Evolutionary conservation across 2,329 filamentous ascomycete genomes (phyloP), one percentile per base, ranked within the genome.

Genomic region (Coleophoma cylindrospora): DNA sequence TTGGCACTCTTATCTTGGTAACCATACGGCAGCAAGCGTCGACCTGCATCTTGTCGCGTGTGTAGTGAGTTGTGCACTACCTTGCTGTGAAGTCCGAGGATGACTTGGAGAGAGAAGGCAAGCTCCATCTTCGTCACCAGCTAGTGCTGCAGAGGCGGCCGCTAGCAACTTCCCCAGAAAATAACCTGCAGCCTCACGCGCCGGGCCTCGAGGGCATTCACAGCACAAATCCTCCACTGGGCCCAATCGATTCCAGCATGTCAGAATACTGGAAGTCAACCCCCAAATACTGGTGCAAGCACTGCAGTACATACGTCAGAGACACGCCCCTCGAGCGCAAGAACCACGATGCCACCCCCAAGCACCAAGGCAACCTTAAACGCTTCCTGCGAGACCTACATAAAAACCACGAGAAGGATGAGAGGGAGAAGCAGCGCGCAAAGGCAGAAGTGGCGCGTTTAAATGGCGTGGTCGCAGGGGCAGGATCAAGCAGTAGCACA

Each of bases 261-360:
- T 86, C 94, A 0, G 94, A 97, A 76, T 95, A 96, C 72, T 97
- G 94, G 94, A 97, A 97, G 68, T 96, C 92, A 17, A 96, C 91
- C 34, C 91, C 91, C 6, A 92, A 87, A 66, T 95, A 95, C 73
- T 97, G 91, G 91, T 99, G 94, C 81, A 97, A 97, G 70, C 89
- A 96, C 75, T 99, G 94, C 80, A 82, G 83, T 65, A 81, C 80
- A 65, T 97, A 84, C 70, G 88, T 99, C 45, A 88, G 89, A 70
- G 94, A 99, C 74, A 96, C 91, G 19, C 85, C 89, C 59, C 83
- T 96, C 68, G 91, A 96, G 68, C 87, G 86, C 60, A 79, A 84
- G 57, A 92, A 96, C 70, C 91, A 96, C 71, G 91, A 96, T 70
- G 81, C 87, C 22, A 95, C 89, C 0, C 85, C 74, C 13, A 90